Conservation (phyloP, 306 rosid species). For the Prunus fruticosa region DNA sequence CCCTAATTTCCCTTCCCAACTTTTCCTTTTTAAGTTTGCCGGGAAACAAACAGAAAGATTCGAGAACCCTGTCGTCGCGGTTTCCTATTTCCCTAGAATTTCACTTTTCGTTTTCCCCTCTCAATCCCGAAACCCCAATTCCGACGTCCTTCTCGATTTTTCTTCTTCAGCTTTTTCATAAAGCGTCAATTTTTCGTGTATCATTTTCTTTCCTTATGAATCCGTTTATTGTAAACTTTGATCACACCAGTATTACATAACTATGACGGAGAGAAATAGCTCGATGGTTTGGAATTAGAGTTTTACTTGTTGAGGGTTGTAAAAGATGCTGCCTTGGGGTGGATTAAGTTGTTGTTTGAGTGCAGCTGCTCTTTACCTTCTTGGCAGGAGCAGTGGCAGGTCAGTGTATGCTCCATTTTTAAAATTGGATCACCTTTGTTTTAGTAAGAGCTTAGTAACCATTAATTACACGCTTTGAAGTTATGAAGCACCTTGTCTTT, state of each 20-base stretch:
- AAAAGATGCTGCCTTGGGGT: conserved; percentile 88
- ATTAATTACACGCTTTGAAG: background rate
- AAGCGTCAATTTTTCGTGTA: background rate
- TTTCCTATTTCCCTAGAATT: background rate
- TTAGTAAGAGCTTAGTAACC: background rate
- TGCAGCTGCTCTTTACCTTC: conserved; percentile 94
- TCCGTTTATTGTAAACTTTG: background rate
- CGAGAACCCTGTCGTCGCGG: background rate
- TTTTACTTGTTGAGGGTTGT: background rate
- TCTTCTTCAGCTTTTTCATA: background rate
- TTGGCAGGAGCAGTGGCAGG: conserved; percentile 97
- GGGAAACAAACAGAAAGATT: conserved; percentile 1
- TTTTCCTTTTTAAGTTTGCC: background rate
- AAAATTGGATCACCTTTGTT: background rate
- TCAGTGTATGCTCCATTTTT: conserved; percentile 10
- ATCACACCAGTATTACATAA: background rate
- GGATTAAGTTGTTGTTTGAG: conserved; percentile 93
- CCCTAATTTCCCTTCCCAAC: background rate
- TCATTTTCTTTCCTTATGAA: background rate
- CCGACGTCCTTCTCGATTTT: background rate
- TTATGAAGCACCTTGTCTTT: background rate
- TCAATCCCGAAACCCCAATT: background rate
- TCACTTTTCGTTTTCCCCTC: background rate
- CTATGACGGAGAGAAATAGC: conserved; percentile 1
- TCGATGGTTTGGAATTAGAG: conserved; percentile 18